Evolutionary conservation across 495 filamentous ascomycete species (phyloP).

Genomic region (Aspergillus saccharolyticus): DNA sequence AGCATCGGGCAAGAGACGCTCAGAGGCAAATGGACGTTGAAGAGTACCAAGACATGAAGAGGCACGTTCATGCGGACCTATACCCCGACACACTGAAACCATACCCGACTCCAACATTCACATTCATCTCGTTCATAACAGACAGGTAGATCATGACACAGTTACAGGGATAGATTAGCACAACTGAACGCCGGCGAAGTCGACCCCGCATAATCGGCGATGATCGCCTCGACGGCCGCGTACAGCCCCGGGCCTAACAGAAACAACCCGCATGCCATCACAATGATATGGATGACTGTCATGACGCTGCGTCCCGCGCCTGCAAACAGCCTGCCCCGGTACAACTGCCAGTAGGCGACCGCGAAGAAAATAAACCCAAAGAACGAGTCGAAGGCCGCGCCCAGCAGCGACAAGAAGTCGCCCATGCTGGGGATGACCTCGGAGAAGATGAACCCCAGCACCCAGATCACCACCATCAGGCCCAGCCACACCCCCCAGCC

Average conservation of each 20-base stretch:
- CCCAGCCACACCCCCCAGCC: constrained; percentile 47
- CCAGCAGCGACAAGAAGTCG: constrained; percentile 47
- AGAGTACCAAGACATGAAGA: no score
- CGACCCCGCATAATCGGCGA: constrained; percentile 37
- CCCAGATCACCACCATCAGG: constrained; percentile 42
- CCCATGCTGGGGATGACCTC: constrained; percentile 49
- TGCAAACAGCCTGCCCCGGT: constrained; percentile 30
- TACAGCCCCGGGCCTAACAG: constrained; percentile 49
- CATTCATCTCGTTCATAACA: background rate
- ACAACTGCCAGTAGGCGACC: constrained; percentile 47
- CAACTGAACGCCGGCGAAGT: constrained; percentile 43
- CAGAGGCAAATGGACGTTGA: no score
- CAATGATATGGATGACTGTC: constrained; percentile 38
- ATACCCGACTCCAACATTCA: background rate
- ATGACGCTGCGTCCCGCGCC: constrained; percentile 27
- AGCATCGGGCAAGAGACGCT: no score
- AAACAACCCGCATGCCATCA: constrained; percentile 41
- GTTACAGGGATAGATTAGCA: constrained; percentile 34
- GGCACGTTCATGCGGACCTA: no score
- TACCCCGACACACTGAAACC: background rate
- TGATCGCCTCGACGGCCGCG: constrained; percentile 49
- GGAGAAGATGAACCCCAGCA: constrained; percentile 44
- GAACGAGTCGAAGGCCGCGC: constrained; percentile 40
- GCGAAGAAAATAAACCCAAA: constrained; percentile 45
- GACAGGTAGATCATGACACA: constrained; percentile 14